Evolutionary conservation across 208 protist species (phyloP), one percentile per base, ranked within the genome.

Genomic region (Naegleria lovaniensis): DNA sequence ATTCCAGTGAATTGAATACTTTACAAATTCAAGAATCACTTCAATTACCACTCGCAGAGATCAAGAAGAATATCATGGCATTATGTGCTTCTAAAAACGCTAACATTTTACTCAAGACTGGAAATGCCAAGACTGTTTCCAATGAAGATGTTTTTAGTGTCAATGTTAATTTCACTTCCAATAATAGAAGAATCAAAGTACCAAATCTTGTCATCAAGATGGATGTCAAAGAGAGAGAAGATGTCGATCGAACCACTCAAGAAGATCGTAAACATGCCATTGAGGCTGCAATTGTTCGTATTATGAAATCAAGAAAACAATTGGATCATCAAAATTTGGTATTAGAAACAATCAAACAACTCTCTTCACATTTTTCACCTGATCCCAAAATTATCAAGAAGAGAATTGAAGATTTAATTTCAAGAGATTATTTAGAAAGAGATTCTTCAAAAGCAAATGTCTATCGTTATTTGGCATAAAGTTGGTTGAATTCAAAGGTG

Each of bases 271-370:
- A 96, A 91, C 93, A 95, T 92, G 91, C 94, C 76, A 76, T 97
- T 84, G 95, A 97, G 91, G 96, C 96, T 0, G 94, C 94, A 11
- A 95, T 97, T 36, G 96, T 97, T 91, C 92, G 96, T 89, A 94
- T 96, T 38, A 97, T 97, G 96, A 97, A 97, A 91, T 88, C 94
- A 6, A 91, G 94, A 86, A 95, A 93, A 38, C 25, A n/a, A 52
- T 43, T 92, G 41, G 19, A 55, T n/a, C 90, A 92, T 85, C 38
- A 75, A 40, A 9, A 92, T 9, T 40, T 92, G 15, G 89, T 92
- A 36, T 13, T n/a, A 33, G 90, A 91, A 36, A 29, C 19, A 0
- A 91, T 38, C 90, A 91, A 88, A 43, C 90, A 83, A 55, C 22
- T 91, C 6, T 36, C 16, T 15, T 90, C 58, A 29, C 9, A 58